Base-by-base conservation (phyloP, 108 stramenopile genomes). In the Nitzschia sp. region DNA sequence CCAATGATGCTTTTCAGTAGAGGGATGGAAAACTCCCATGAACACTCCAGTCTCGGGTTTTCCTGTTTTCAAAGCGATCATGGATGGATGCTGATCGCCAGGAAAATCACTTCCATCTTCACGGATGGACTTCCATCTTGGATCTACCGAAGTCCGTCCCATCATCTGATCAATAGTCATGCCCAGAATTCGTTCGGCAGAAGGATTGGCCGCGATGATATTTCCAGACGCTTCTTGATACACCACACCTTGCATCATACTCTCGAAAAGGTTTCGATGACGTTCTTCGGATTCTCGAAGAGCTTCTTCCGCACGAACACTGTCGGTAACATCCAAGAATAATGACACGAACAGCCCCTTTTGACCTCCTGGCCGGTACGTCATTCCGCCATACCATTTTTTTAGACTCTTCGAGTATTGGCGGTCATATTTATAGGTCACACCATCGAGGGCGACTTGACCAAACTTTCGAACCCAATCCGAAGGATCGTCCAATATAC, bases 51-150 rank as follows among this genome's bases (percentile, higher is more conserved):
- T 55, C 15, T 38, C 66, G 41, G 66, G 35, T 21, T 44, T 38
- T 16, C 53, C 66, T 17, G 66, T 67, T 16, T 26, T 19, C 3
- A 54, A 22, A 23, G 53, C 66, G 1, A 54, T 15, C 38, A 54
- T 45, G 23, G 52, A 19, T 15, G 66, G 53, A 38, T 55, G 44
- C 16, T 45, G 26, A 33, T 67, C 53, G 9, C 35, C 44, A 13
- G 53, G 53, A 44, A 47, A 54, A 1, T 67, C 66, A 1, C n/a
- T 41, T 21, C 66, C 66, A 55, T 67, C 53, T 4, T 55, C 66
- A 6, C 22, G 4, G 21, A 64, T 48, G 11, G 59, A 6, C 22
- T 61, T 61, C 59, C 59, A 61, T 22, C 59, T 8, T 9, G 59
- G 59, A 61, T 61, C 59, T 15, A 61, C 38, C 35, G 59, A 61